phyloP scores from a whole-genome alignment of 148 eudicot species.

The Vaccinium darrowii region DNA sequence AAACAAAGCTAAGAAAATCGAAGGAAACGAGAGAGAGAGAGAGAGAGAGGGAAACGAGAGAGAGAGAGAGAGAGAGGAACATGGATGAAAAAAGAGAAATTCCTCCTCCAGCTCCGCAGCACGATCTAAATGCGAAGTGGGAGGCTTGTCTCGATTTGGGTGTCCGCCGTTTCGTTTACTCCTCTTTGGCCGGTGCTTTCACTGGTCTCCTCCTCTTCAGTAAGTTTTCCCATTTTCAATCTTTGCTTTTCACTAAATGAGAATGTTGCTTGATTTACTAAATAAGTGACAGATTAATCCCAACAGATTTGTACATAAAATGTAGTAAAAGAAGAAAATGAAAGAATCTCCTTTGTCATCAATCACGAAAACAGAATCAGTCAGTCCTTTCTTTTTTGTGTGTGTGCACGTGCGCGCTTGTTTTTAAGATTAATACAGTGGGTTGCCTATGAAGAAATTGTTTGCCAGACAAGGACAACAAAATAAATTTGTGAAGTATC shows the following conservation, averaged over 20 bases:
- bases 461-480: too few species aligned
- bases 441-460: too few species aligned
- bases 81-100: slow-evolving; percentile 58
- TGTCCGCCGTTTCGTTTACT: slow-evolving; percentile 70
- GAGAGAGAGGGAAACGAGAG: too few species aligned
- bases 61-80: background rate
- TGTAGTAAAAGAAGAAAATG: too few species aligned
- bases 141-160: slow-evolving; percentile 85
- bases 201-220: slow-evolving; percentile 83
- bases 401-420: too few species aligned
- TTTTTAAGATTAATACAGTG: too few species aligned
- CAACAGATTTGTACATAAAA: background rate
- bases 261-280: background rate
- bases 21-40: background rate
- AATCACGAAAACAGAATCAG: too few species aligned
- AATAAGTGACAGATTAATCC: background rate
- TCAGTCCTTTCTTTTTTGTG: too few species aligned
- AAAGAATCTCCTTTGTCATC: too few species aligned
- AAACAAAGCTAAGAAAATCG: background rate
- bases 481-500: too few species aligned
- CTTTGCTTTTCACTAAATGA: background rate
- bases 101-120: slow-evolving; percentile 28
- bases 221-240: slow-evolving; percentile 27
- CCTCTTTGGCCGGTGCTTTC: slow-evolving; percentile 69
- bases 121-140: slow-evolving; percentile 76